Base-by-base conservation (phyloP, 2,329 filamentous ascomycete genomes). In the Cladorrhinum sp. region DNA sequence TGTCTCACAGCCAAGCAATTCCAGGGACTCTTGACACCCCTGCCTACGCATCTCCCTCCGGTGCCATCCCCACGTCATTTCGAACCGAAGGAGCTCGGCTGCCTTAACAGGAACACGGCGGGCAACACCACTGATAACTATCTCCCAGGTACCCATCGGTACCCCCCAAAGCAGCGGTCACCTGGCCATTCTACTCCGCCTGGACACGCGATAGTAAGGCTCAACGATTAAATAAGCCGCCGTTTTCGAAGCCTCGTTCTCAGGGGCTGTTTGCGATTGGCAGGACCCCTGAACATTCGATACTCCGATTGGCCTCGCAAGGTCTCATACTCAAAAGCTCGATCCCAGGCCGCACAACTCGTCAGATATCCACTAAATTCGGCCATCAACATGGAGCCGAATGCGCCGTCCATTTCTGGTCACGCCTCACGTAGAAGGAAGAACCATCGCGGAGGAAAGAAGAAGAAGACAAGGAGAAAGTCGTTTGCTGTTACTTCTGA, bases 381-480 rank as follows among this genome's bases (percentile, higher is more conserved):
- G 38, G 22, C 53, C 41, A 16, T 38, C 22, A 56, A 9, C 53
- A 32, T 24, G 16, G 48, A 57, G 2, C 24, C 55, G 12, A 41
- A 53, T 16, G 54, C 62, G 9, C 61, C 62, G 4, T 60, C 64
- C 18, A 50, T 55, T 18, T 55, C 60, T 12, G 36, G 38, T 12
- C 64, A 65, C 49, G 48, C 57, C n/a, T 41, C 64, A 27, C 67
- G 68, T 86, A 87, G 78, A 90, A 91, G 73, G 72, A 90, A 88
- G 71, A 88, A 86, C 68, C 88, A 92, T 73, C 85, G 90, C 50
- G 87, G 85, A 29, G 89, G 90, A 57, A 93, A 88, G 80, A 92
- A 92, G 77, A 90, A 89, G 75, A 86, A 85, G 61, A 76, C 85
- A 63, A 85, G 92, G 65, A 85, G 90, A 64, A 91, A 91, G 77